phyloP scores from a whole-genome alignment of 805 yeast species.

The Candida takata region DNA sequence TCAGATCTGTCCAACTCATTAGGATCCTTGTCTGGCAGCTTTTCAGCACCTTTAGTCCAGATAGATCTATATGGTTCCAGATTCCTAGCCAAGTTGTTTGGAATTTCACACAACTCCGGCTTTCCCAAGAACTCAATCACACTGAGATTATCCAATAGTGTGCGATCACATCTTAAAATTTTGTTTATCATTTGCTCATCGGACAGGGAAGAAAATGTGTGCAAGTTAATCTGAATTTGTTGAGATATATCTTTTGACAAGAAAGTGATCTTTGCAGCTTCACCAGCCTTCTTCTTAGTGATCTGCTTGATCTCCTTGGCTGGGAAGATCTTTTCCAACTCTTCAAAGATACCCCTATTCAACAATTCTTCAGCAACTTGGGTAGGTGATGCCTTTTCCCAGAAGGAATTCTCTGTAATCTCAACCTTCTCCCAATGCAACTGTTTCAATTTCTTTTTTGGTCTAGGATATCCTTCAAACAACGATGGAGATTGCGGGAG shows the following conservation, averaged over 20 bases:
- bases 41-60: conserved; percentile 27
- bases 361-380: conserved; percentile 43
- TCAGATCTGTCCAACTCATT: conserved; percentile 60
- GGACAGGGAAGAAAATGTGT: conserved; percentile 45
- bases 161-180: conserved; percentile 54
- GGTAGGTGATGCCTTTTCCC: conserved; percentile 44
- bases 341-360: conserved; percentile 56
- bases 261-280: conserved; percentile 43
- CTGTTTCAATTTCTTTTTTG: conserved; percentile 60
- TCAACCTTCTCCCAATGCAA: conserved; percentile 79
- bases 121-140: conserved; percentile 65
- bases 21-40: conserved; percentile 47
- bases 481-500: conserved; percentile 25
- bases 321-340: conserved; percentile 51
- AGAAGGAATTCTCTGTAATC: conserved; percentile 49
- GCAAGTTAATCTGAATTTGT: conserved; percentile 74
- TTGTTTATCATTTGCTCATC: conserved; percentile 49
- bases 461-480: conserved; percentile 33
- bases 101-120: conserved; percentile 55
- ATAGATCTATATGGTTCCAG: conserved; percentile 61
- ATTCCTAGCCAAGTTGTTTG: conserved; percentile 46
- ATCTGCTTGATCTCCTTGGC: conserved; percentile 35
- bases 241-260: conserved; percentile 68
- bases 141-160: conserved; percentile 44
- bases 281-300: conserved; percentile 33